Conservation (phyloP, 1,284 basidiomycete genomes). For the Ceratobasidium sp. region DNA sequence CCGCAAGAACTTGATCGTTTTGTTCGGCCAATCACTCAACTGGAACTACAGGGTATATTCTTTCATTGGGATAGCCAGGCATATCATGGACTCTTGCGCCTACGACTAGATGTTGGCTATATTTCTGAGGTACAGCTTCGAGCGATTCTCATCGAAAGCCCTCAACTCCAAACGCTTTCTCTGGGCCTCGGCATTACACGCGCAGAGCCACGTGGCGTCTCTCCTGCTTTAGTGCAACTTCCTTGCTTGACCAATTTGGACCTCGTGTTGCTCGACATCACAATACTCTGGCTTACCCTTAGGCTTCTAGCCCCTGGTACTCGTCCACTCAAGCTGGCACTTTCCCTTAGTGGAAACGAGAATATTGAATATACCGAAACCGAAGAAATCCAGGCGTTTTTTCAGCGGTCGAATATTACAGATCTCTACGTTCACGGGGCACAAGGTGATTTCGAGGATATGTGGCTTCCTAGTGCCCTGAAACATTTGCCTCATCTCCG, state of each 20-base stretch:
- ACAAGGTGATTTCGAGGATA: too few species aligned
- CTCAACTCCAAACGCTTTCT: not conserved
- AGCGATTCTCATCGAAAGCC: not conserved
- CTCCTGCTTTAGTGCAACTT: not conserved
- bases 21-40: not conserved
- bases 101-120: not conserved
- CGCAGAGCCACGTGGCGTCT: not conserved
- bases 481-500: not conserved
- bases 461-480: not conserved
- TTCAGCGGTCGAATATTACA: not conserved
- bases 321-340: not conserved
- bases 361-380: not conserved
- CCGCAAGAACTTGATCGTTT: not conserved
- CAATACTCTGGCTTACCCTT: not conserved
- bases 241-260: not conserved
- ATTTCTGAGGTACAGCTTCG: not conserved
- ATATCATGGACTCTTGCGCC: not conserved
- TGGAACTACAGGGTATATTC: not conserved
- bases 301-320: constrained; percentile 14
- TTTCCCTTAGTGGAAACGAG: not conserved
- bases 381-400: not conserved
- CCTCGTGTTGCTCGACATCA: too few species aligned
- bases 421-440: not conserved
- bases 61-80: not conserved
- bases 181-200: not conserved